Percentiles rank a stretch among this genome's conserved stretches.
Conservation (phyloP, 148 eudicot genomes). For the Fagopyrum homotropicum region DNA sequence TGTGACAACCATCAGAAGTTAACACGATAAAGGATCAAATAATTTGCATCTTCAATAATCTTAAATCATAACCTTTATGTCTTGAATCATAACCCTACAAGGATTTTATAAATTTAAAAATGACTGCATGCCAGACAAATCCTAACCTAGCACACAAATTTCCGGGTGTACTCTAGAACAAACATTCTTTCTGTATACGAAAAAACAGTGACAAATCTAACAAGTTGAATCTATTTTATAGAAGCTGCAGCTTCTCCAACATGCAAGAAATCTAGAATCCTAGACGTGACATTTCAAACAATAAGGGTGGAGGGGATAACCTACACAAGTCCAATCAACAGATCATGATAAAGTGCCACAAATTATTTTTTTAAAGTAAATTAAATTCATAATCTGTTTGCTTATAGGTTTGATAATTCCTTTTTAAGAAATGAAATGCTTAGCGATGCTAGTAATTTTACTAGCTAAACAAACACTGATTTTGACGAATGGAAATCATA, state of each 20-base stretch:
- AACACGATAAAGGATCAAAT: too few relatives aligned
- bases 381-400: not conserved
- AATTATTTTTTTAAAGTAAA: not conserved
- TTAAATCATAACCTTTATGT: not conserved
- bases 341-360: not conserved
- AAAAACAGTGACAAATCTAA: not conserved
- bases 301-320: not conserved
- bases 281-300: not conserved
- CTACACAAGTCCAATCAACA: not conserved
- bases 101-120: too few relatives aligned
- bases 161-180: not conserved
- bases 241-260: not conserved
- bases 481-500: not conserved
- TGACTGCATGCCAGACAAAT: too few relatives aligned
- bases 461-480: not conserved
- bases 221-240: not conserved
- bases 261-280: not conserved
- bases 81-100: not conserved
- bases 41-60: not conserved
- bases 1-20: too few relatives aligned
- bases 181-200: not conserved
- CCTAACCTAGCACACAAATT: not conserved
- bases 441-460: not conserved
- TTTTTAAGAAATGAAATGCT: not conserved
- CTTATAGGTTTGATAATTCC: not conserved